Base-by-base conservation (phyloP, 345 rosid species). In the Eucalyptus pauciflora region DNA sequence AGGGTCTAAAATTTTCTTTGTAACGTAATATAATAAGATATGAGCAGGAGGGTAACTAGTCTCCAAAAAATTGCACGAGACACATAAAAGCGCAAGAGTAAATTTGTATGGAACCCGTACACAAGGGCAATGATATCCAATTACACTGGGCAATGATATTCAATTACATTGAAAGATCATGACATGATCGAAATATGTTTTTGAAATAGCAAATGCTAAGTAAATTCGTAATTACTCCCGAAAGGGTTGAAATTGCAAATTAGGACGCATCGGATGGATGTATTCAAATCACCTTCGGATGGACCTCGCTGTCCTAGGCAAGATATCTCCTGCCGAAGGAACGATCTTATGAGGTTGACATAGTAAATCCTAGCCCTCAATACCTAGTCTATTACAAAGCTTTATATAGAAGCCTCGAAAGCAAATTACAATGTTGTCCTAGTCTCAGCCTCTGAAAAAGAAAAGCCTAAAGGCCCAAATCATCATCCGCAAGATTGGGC, bases 191-290 rank as follows among this genome's bases (percentile, higher is more conserved):
- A 60, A 27, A 60, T 13, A 64, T 64, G 37, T 20, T 0, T n/a
- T 64, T 13, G 76, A 64, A 64, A 64, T 64, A 64, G 37, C 10
- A 64, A 64, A 64, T 64, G 18, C 3, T 7, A 13, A 2, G 10
- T 13, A n/a, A 7, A n/a, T 0, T 64, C 2, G 2, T 64, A 2
- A 56, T 64, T n/a, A n/a, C 20, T 64, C 18, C 17, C 0, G 5
- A 64, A 64, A 64, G 7, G 7, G 31, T 62, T 62, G 69, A 62
- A 62, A 62, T 62, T 62, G 31, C 15, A 62, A 62, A 27, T 62
- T 2, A 3, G 0, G 69, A 62, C 1, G 0, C 16, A 27, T 62
- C 8, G 0, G 14, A 62, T 60, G 6, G 33, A 3, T 60, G n/a
- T 0, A 0, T 60, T 12, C 69, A 60, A 25, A 27, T 13, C 15